Evolutionary conservation across 1,139 yeast species (phyloP).

Genomic region (Candida freyschussii): DNA sequence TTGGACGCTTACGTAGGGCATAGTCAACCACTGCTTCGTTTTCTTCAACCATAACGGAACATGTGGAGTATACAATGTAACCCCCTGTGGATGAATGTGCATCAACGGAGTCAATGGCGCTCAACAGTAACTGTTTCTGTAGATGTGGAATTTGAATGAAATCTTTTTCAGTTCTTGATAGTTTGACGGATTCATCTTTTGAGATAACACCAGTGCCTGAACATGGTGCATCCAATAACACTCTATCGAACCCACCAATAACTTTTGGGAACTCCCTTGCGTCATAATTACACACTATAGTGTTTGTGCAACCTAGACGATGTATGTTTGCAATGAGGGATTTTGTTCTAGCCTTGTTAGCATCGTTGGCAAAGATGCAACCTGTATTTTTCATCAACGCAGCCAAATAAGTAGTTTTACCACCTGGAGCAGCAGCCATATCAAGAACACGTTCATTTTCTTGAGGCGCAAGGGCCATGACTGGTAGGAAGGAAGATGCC

Average conservation of each 20-base stretch:
- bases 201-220: slow-evolving; percentile 99
- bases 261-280: slow-evolving; percentile 98
- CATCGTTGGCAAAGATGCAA: slow-evolving; percentile 94
- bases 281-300: slow-evolving; percentile 95
- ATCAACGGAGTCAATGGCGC: slow-evolving; percentile 97
- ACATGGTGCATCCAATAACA: slow-evolving; percentile 96
- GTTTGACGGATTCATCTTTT: slow-evolving; percentile 93
- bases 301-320: slow-evolving; percentile 93
- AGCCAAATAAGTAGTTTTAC: slow-evolving; percentile 93
- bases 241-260: slow-evolving; percentile 96
- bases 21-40: slow-evolving; percentile 99
- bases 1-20: slow-evolving; percentile 93
- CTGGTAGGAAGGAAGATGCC: slow-evolving; percentile 96
- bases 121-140: slow-evolving; percentile 86
- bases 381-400: slow-evolving; percentile 99
- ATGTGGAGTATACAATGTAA: slow-evolving; percentile 91
- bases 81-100: slow-evolving; percentile 92
- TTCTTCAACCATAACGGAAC: slow-evolving; percentile 98
- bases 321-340: slow-evolving; percentile 96
- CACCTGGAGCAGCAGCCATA: slow-evolving; percentile 99
- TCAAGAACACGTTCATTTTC: slow-evolving; percentile 93
- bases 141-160: slow-evolving; percentile 94
- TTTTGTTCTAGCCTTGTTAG: slow-evolving; percentile 93
- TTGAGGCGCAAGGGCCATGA: slow-evolving; percentile 95
- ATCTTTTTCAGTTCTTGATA: slow-evolving; percentile 91